phyloP scores from a whole-genome alignment of 495 filamentous ascomycete species.

The Penicillium goetzii region DNA sequence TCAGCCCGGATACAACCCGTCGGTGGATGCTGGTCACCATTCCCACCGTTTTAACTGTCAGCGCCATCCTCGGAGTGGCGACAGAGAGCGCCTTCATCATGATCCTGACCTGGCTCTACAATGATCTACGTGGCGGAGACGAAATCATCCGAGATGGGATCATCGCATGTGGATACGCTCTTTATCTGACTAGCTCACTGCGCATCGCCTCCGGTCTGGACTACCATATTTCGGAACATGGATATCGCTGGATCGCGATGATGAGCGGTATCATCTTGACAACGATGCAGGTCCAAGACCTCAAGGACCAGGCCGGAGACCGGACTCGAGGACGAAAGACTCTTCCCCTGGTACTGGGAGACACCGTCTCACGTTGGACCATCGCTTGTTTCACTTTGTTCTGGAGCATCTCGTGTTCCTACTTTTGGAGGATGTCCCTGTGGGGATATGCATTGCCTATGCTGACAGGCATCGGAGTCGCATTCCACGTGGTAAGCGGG shows the following conservation, averaged over 20 bases:
- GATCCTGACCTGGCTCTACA: slow-evolving; percentile 55
- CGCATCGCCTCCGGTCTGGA: slow-evolving; percentile 9
- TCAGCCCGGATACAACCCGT: slow-evolving; percentile 43
- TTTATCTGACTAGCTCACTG: slow-evolving; percentile 13
- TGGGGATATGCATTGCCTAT: slow-evolving; percentile 16
- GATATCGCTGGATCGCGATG: slow-evolving; percentile 46
- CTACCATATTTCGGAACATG: slow-evolving; percentile 12
- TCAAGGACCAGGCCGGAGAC: slow-evolving; percentile 55
- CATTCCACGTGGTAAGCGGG: slow-evolving; percentile 16
- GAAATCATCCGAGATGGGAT: slow-evolving; percentile 50
- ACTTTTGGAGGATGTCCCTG: slow-evolving; percentile 40
- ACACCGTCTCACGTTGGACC: slow-evolving; percentile 42
- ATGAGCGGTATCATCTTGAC: slow-evolving; percentile 49
- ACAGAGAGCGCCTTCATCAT: slow-evolving; percentile 39
- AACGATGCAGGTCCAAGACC: slow-evolving; percentile 58
- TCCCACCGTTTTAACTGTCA: slow-evolving; percentile 38
- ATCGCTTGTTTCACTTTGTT: slow-evolving; percentile 41
- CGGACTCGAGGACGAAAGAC: slow-evolving; percentile 44
- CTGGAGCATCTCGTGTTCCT: slow-evolving; percentile 46
- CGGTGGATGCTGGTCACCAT: slow-evolving; percentile 39
- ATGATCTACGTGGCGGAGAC: slow-evolving; percentile 55
- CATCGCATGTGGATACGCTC: slow-evolving; percentile 39
- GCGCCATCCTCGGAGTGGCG: slow-evolving; percentile 37
- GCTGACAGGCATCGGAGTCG: slow-evolving; percentile 4
- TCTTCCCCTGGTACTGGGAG: slow-evolving; percentile 47